Conservation (phyloP, 2,329 filamentous ascomycete species). For the Xylariales sp. region DNA sequence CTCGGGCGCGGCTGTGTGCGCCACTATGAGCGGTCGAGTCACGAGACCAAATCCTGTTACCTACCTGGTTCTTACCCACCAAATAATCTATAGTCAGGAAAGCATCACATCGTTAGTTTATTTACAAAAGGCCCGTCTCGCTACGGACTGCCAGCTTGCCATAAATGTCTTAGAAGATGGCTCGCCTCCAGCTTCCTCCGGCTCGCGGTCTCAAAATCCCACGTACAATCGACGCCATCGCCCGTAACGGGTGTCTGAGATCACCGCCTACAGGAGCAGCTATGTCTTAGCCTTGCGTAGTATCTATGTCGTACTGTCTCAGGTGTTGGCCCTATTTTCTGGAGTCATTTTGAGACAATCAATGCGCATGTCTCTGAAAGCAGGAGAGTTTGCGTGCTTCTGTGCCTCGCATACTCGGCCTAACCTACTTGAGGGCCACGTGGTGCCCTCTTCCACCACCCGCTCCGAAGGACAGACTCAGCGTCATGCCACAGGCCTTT, state of each 20-base stretch:
- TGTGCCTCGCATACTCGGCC: not conserved
- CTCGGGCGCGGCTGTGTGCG: not conserved
- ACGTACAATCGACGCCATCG: conserved; percentile 46
- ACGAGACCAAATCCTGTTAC: conserved; percentile 2
- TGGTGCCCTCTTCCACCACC: conserved; percentile 30
- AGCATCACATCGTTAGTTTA: conserved; percentile 2
- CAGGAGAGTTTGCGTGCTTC: conserved; percentile 21
- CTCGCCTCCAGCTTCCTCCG: conserved; percentile 43
- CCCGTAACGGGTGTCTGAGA: conserved; percentile 36
- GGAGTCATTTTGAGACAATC: conserved; percentile 14
- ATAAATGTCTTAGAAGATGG: conserved; percentile 33
- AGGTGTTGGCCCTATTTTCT: not conserved
- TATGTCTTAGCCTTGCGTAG: conserved; percentile 16
- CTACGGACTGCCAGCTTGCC: conserved; percentile 26
- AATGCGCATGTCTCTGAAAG: conserved; percentile 26
- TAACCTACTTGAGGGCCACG: conserved; percentile 29
- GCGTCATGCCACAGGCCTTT: conserved; percentile 13
- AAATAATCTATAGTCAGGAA: not conserved
- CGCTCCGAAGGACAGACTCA: conserved; percentile 17
- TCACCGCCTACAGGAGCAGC: conserved; percentile 12
- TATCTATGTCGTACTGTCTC: conserved; percentile 14
- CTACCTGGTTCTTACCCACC: not conserved
- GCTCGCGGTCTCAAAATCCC: conserved; percentile 30
- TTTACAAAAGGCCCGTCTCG: conserved; percentile 20
- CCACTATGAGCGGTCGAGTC: not conserved